Evolutionary conservation across 2,329 filamentous ascomycete species (phyloP), one percentile per base, ranked within the genome.

Genomic region (Fusarium mundagurra): DNA sequence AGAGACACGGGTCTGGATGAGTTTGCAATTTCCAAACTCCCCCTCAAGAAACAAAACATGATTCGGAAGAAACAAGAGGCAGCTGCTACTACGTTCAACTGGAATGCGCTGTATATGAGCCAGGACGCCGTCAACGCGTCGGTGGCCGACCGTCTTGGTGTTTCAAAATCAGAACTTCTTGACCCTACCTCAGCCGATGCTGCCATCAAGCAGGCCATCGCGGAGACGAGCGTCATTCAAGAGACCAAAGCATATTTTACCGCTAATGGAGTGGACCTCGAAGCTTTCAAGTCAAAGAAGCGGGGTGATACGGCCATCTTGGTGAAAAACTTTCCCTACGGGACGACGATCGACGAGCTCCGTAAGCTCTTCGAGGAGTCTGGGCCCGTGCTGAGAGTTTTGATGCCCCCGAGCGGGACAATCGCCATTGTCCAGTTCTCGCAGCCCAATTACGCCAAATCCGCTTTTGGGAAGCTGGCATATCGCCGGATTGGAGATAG

Each of bases 71-170:
- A 94, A 84, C 89, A 92, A 57, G 92, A 96, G 78, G 94, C 95
- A 29, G 88, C 93, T 14, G 92, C 92, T 36, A 91, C 89, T 55
- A 91, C 90, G 3, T 98, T 98, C 85, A 98, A 96, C 81, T 99
- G 96, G 96, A 99, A 99, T 85, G 96, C 95, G n/a, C 87, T 99
- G n/a, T 99, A 96, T 83, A 97, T 99, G 93, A 98, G 93, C 83
- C 93, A 94, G 84, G 95, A 99, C 85, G 94, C 96, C 58, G 95
- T 99, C 60, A 95, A 98, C 84, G 91, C 94, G 55, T 97, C 95
- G 11, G 91, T 98, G 70, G 94, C 96, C 54, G 91, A 92, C 80
- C 92, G 95, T 61, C 88, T 99, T 65, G 95, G 96, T 53, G 90
- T 99, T 65, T 92, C 93, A 63, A 99, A 99, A 85, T 92, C 94